Percentiles rank a stretch among this genome's conserved stretches.
Conservation (phyloP, 331 rosid species). For the Prunus yedoensis region DNA sequence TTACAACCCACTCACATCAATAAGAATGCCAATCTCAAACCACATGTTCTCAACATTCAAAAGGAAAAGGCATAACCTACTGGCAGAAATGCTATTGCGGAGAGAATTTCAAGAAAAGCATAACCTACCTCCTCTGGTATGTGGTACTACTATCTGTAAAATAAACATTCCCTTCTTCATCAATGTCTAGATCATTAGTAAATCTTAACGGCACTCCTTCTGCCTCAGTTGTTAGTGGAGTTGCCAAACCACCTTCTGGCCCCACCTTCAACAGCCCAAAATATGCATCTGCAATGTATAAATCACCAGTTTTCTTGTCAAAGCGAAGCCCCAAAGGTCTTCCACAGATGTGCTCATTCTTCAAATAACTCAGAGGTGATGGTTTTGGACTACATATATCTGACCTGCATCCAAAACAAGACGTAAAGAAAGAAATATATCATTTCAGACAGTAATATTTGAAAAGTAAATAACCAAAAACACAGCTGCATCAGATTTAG, state of each 20-base stretch:
- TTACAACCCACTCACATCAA: background rate
- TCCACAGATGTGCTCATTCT: constrained; percentile 88
- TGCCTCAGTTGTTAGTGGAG: constrained; percentile 75
- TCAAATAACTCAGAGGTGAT: constrained; percentile 60
- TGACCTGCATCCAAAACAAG: constrained; percentile 51
- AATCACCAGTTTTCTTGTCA: constrained; percentile 85
- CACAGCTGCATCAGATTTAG: background rate
- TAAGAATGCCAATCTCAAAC: background rate
- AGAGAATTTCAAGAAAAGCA: background rate
- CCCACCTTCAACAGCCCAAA: constrained; percentile 86
- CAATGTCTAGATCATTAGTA: constrained; percentile 89
- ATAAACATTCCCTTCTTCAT: constrained; percentile 79
- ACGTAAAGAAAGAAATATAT: background rate
- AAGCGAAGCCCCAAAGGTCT: constrained; percentile 95
- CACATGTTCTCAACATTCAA: background rate
- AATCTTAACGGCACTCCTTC: constrained; percentile 75
- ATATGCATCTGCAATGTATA: constrained; percentile 94
- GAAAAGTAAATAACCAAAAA: constrained; percentile 7
- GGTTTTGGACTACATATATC: constrained; percentile 70
- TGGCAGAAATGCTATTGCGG: background rate
- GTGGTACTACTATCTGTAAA: constrained; percentile 78
- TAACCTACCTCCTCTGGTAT: constrained; percentile 71
- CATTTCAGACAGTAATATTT: constrained; percentile 4
- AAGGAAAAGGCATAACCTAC: background rate
- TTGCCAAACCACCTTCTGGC: constrained; percentile 89